Conservation (phyloP, 176 grass and related monocot genomes). For the Oryza longistaminata region DNA sequence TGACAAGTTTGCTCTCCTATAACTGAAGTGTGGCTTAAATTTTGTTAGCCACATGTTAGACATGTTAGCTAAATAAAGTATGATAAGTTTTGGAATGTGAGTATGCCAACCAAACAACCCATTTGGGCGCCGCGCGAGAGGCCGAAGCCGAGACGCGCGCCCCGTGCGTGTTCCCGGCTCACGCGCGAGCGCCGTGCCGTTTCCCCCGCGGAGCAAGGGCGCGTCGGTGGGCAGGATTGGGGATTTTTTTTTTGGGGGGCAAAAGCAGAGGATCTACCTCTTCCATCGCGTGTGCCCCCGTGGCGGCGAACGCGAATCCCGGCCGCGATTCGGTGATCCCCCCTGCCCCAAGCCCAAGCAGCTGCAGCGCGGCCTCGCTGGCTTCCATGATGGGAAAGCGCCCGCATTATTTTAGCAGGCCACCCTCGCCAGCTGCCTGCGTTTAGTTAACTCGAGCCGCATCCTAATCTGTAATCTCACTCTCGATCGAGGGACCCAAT, state of each 20-base stretch:
- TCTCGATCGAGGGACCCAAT: background rate
- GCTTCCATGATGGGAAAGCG: slow-evolving; percentile 13
- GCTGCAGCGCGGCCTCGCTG: background rate
- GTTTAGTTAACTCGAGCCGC: background rate
- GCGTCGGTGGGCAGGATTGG: background rate
- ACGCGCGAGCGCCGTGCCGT: background rate
- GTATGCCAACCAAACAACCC: too few relatives aligned
- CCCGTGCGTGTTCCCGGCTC: background rate
- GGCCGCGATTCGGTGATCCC: slow-evolving; percentile 17
- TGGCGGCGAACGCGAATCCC: background rate
- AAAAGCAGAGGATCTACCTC: background rate
- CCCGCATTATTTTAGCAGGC: background rate
- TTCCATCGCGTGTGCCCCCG: background rate
- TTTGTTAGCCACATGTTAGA: too few relatives aligned
- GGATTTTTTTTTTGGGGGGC: too few relatives aligned
- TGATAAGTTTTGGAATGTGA: too few relatives aligned
- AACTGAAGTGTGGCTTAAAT: too few relatives aligned
- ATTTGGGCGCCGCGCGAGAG: background rate
- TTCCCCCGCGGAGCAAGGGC: background rate
- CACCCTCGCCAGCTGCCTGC: background rate
- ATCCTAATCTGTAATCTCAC: background rate
- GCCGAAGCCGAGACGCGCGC: background rate
- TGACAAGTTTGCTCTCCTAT: too few relatives aligned
- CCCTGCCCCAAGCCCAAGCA: background rate
- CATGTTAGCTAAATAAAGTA: too few relatives aligned